Evolutionary conservation across 768 basidiomycete species (phyloP).

Genomic region (Tricholoma saponaceum): DNA sequence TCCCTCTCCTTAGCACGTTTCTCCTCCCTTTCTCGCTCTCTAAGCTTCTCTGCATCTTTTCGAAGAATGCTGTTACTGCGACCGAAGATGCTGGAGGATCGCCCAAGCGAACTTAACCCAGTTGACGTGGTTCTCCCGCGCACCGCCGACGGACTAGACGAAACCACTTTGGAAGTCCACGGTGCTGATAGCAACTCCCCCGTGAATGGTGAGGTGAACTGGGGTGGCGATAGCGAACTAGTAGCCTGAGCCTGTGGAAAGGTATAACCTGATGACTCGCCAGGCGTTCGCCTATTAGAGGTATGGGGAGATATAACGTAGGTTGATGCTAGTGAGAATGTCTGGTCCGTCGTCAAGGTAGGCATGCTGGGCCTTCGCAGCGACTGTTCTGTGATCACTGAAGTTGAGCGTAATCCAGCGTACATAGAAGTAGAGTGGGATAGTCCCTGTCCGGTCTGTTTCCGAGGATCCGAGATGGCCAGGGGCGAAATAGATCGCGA

Average conservation of each 20-base stretch:
- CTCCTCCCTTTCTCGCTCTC: slow-evolving; percentile 16
- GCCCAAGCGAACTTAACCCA: slow-evolving; percentile 16
- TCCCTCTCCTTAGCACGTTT: slow-evolving; percentile 14
- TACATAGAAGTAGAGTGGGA: slow-evolving; percentile 26
- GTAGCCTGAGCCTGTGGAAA: slow-evolving; percentile 1
- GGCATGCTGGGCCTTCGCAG: slow-evolving; percentile 26
- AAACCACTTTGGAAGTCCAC: not conserved
- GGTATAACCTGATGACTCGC: not conserved
- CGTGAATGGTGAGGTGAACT: slow-evolving; percentile 2
- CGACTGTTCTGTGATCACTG: slow-evolving; percentile 7
- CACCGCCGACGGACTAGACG: slow-evolving; percentile 3
- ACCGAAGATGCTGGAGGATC: slow-evolving; percentile 17
- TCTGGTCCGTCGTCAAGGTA: slow-evolving; percentile 12
- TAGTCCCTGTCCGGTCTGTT: slow-evolving; percentile 8
- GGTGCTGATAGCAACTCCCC: not conserved
- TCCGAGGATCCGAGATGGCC: not conserved
- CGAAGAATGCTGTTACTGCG: slow-evolving; percentile 10
- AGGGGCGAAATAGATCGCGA: slow-evolving; percentile 12
- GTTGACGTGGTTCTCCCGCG: slow-evolving; percentile 16
- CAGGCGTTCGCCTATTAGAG: slow-evolving; percentile 6
- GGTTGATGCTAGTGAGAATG: not conserved
- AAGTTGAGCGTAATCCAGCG: slow-evolving; percentile 8
- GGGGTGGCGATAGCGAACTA: slow-evolving; percentile 4
- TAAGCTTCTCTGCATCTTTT: slow-evolving; percentile 10
- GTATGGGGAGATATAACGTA: not conserved